These are phyloP conservation scores for Ustilago xerochloae DNA, from an alignment of 1,284 basidiomycete species.

Conservation along the genomic window DNA sequence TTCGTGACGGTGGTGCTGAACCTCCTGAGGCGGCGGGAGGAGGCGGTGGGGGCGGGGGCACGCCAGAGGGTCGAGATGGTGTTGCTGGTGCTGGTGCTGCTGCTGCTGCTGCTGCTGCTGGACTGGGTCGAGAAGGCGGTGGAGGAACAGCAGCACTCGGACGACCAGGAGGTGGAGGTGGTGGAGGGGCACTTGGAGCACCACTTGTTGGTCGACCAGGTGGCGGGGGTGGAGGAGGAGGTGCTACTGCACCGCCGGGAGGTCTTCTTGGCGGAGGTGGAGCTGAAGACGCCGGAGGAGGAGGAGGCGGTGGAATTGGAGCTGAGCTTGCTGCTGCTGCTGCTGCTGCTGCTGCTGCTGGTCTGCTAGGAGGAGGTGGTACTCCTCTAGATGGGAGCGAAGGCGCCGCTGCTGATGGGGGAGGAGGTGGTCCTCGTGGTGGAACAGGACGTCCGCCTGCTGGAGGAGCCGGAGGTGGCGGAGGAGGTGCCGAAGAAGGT, in stretches of 20 bases:
- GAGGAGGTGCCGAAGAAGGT: constrained; percentile 19
- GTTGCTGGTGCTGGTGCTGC: background rate
- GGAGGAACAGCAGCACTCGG: constrained; percentile 14
- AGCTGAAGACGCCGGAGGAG: constrained; percentile 13
- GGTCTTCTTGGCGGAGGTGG: constrained; percentile 33
- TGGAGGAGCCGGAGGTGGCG: constrained; percentile 31
- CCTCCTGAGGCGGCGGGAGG: constrained; percentile 7
- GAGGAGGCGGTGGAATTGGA: constrained; percentile 37
- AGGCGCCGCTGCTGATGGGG: constrained; percentile 35
- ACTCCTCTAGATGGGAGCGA: constrained; percentile 39
- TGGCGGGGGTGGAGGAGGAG: constrained; percentile 25
- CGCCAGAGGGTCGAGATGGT: constrained; percentile 16
- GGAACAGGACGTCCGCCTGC: constrained; percentile 19
- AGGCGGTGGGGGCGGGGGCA: constrained; percentile 24
- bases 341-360: constrained; percentile 29
- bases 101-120: constrained; percentile 9
- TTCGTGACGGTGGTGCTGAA: constrained; percentile 19
- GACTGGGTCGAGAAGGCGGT: constrained; percentile 17
- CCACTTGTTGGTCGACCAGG: constrained; percentile 11
- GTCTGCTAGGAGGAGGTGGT: constrained; percentile 42
- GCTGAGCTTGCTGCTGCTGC: constrained; percentile 5
- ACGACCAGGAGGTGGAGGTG: constrained; percentile 33
- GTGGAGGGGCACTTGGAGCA: constrained; percentile 11
- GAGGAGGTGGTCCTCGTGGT: constrained; percentile 38
- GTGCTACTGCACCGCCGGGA: constrained; percentile 23